Evolutionary conservation across 306 rosid species (phyloP).

Genomic region (Pterocarpus santalinus): DNA sequence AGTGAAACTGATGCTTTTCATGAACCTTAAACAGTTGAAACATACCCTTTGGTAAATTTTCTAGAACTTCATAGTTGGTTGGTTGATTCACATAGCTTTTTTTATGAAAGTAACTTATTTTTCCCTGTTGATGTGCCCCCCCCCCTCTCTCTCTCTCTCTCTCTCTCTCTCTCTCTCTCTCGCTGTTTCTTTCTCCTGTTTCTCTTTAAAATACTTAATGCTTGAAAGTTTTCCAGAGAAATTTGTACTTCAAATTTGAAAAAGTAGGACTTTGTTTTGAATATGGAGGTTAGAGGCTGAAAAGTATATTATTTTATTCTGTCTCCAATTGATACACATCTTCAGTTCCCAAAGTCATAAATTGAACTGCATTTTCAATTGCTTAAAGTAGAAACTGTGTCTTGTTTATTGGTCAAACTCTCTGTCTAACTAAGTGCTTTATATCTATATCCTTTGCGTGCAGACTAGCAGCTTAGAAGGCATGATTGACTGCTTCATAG

Average conservation of each 20-base stretch:
- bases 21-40: too few species aligned
- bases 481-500: slow-evolving; percentile 47
- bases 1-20: too few species aligned
- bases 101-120: not conserved
- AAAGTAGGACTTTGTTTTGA: not conserved
- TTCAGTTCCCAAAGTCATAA: too few species aligned
- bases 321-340: not conserved
- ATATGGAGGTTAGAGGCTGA: not conserved
- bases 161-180: too few species aligned
- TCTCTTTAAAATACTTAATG: not conserved
- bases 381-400: not conserved
- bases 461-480: slow-evolving; percentile 50
- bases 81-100: not conserved
- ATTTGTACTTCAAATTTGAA: not conserved
- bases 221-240: not conserved
- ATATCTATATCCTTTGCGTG: slow-evolving; percentile 38
- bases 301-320: not conserved
- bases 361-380: not conserved
- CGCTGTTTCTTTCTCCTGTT: too few species aligned
- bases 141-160: too few species aligned
- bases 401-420: slow-evolving; percentile 18
- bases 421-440: slow-evolving; percentile 2
- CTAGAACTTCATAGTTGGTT: not conserved
- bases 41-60: not conserved
- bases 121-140: not conserved